Conservation (phyloP, 306 rosid genomes). For the Prosopis cineraria region DNA sequence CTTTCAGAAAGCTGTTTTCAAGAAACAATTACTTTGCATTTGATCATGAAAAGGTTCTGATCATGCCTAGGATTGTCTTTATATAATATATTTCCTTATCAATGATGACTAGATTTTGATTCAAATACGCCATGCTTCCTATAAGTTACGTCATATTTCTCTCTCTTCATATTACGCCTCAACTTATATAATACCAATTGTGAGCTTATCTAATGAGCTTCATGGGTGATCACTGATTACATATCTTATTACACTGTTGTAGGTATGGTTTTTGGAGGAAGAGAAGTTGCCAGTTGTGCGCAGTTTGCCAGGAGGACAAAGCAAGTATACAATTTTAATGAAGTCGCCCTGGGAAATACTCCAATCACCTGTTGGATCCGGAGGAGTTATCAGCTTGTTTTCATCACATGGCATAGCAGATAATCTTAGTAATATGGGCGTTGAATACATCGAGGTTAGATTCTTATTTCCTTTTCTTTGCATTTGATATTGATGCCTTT, state of each 20-base stretch:
- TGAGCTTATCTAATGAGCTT: conserved; percentile 15
- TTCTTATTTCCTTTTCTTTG: conserved; percentile 6
- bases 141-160: background rate
- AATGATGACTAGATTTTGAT: conserved; percentile 7
- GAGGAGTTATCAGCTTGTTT: conserved; percentile 76
- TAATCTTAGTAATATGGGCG: conserved; percentile 62
- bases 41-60: conserved; percentile 67
- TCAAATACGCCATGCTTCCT: background rate
- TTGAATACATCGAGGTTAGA: conserved; percentile 82
- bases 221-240: conserved; percentile 2
- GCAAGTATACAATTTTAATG: conserved; percentile 72
- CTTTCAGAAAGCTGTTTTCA: conserved; percentile 55
- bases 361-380: conserved; percentile 82
- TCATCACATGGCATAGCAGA: conserved; percentile 60
- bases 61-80: conserved; percentile 30
- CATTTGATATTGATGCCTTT: background rate
- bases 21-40: conserved; percentile 68
- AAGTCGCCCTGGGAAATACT: conserved; percentile 96
- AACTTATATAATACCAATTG: conserved; percentile 2
- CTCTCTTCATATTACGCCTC: conserved; percentile 21
- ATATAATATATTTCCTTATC: conserved; percentile 23
- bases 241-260: conserved; percentile 24
- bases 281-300: conserved; percentile 86
- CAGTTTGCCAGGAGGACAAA: conserved; percentile 56
- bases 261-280: conserved; percentile 91